Percentiles rank a stretch among this genome's conserved stretches.
These are phyloP conservation scores for Tolypocladium capitatum DNA, from an alignment of 2,329 filamentous ascomycete species.

Conservation along the genomic window DNA sequence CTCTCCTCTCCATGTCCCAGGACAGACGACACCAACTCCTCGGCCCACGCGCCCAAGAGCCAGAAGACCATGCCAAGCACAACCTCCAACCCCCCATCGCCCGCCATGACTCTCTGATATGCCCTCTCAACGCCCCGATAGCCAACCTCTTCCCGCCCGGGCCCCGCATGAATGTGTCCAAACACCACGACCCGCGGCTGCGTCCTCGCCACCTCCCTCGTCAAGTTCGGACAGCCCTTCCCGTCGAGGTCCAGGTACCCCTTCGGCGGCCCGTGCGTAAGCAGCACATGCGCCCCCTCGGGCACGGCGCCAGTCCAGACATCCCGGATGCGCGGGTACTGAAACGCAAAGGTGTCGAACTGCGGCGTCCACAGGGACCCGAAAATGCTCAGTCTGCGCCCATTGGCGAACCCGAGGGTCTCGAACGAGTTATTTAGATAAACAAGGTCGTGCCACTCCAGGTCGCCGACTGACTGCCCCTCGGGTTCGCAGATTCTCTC, in stretches of 20 bases:
- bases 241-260: slow-evolving; percentile 19
- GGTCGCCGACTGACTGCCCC: background rate
- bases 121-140: background rate
- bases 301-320: too few species aligned
- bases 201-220: slow-evolving; percentile 16
- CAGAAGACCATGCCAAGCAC: background rate
- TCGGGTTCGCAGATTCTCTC: too few species aligned
- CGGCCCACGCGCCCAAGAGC: background rate
- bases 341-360: slow-evolving; percentile 26
- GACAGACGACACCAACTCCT: too few species aligned
- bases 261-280: slow-evolving; percentile 24
- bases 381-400: slow-evolving; percentile 16
- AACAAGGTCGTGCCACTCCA: slow-evolving; percentile 18
- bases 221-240: slow-evolving; percentile 17
- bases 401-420: slow-evolving; percentile 13
- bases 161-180: slow-evolving; percentile 23
- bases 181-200: slow-evolving; percentile 22
- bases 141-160: background rate
- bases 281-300: slow-evolving; percentile 4
- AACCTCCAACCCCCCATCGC: background rate
- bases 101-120: background rate
- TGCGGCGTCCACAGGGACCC: slow-evolving; percentile 20
- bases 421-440: slow-evolving; percentile 18
- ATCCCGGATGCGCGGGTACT: slow-evolving; percentile 18
- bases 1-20: too few species aligned